Conservation (phyloP, 352 stramenopile genomes). For the Globisporangium alternatum region DNA sequence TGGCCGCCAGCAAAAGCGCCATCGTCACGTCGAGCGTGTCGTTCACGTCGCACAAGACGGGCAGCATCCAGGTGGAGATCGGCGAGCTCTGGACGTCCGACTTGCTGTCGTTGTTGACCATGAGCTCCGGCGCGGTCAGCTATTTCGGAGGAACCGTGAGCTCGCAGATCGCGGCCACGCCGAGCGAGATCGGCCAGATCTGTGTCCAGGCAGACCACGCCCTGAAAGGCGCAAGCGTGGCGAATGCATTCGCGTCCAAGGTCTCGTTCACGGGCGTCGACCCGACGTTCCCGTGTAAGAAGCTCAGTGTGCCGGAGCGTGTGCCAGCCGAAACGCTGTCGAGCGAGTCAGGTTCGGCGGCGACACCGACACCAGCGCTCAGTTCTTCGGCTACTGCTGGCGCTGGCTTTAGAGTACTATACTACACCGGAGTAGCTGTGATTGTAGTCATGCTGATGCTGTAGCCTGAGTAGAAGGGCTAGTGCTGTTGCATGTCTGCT, state of each 20-base stretch:
- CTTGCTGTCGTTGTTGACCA: background rate
- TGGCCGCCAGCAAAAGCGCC: background rate
- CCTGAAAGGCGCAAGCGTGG: constrained; percentile 4
- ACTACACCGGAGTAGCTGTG: background rate
- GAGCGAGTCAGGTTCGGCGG: too few relatives aligned
- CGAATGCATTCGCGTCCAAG: background rate
- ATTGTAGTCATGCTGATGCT: too few relatives aligned
- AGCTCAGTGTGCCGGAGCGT: constrained; percentile 1
- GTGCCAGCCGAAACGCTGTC: background rate
- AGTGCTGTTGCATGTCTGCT: too few relatives aligned
- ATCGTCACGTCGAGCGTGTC: constrained; percentile 4
- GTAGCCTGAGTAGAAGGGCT: too few relatives aligned
- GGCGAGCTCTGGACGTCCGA: constrained; percentile 4
- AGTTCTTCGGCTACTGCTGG: background rate
- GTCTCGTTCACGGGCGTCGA: constrained; percentile 5
- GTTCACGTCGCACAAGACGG: constrained; percentile 7
- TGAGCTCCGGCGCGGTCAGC: background rate
- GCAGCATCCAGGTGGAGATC: constrained; percentile 5
- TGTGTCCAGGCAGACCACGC: background rate
- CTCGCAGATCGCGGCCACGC: background rate
- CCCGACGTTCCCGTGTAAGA: background rate
- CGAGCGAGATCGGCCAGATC: constrained; percentile 5
- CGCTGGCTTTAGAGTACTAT: background rate
- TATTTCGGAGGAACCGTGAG: background rate
- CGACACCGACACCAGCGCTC: background rate